These are phyloP conservation scores for Coix lacrymajobi DNA, from an alignment of 176 grass and related monocot genomes.

Conservation along the genomic window DNA sequence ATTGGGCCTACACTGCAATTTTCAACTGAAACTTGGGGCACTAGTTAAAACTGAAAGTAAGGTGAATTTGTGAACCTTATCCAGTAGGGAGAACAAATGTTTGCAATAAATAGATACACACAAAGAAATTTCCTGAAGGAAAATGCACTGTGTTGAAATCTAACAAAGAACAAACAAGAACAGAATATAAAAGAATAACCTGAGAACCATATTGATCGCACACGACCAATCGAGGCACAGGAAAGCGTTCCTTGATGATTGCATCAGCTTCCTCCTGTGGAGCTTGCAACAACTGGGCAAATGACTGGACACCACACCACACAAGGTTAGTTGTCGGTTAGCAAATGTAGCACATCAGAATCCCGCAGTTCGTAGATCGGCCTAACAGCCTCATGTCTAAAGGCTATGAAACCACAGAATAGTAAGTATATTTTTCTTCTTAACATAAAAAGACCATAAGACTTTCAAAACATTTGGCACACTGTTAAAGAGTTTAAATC, in stretches of 20 bases:
- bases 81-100: background rate
- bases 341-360: background rate
- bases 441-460: background rate
- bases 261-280: constrained; percentile 74
- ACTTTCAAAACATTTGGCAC: background rate
- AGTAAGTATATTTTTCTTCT: background rate
- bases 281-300: constrained; percentile 78
- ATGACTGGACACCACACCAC: constrained; percentile 47
- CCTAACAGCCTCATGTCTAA: background rate
- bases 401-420: background rate
- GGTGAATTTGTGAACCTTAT: background rate
- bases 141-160: background rate
- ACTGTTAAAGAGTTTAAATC: background rate
- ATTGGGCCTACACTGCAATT: constrained; percentile 5
- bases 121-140: background rate
- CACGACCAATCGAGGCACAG: constrained; percentile 81
- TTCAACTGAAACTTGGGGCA: background rate
- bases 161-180: background rate
- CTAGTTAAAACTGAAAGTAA: background rate
- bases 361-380: background rate
- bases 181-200: constrained; percentile 35
- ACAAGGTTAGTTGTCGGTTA: constrained; percentile 1
- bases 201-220: constrained; percentile 97
- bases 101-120: background rate
- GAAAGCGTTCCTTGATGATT: constrained; percentile 80